Base-by-base conservation (phyloP, 164 flowering plant genomes). In the Liriodendron chinense region DNA sequence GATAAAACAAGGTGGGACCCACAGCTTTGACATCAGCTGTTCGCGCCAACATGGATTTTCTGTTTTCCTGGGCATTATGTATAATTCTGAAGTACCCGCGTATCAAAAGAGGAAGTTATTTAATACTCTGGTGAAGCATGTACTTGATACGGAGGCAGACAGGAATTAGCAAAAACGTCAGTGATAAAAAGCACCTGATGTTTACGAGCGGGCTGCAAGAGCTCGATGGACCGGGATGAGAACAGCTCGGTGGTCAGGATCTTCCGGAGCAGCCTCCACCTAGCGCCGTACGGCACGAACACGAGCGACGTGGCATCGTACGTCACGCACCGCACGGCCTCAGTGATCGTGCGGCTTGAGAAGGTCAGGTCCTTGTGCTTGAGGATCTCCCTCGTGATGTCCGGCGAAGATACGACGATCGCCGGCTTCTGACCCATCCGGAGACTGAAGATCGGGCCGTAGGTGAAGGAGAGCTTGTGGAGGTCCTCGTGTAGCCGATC, bases 301-400 rank as follows among this genome's bases (percentile, higher is more conserved):
- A 78, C 83, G 1, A 80, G 69, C 7, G 83, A 73, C 9, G 81
- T 80, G 4, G 78, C 81, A 50, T 74, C 80, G 21, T 80, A 83
- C 8, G 82, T 70, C 2, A 77, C 74, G 28, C 73, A 69, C 0
- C 79, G 79, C 16, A 78, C 78, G 20, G 82, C 85, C 72, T 80
- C 82, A 9, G 81, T 82, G 63, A 80, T 78, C 7, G 80, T 75
- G 22, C 85, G 79, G 80, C 85, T 82, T 5, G 85, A 82, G 71
- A 82, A 75, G 59, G 75, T 53, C 1, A 61, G 20, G 47, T 82
- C 85, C 43, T 82, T 57, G 61, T 75, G 75, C 72, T 80, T 82
- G 43, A 82, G 73, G 20, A 82, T 82, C 68, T 79, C 84, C 34
- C 57, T 57, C 12, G 75, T 43, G 12, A 80, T 62, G 5, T 77